Evolutionary conservation across 2,329 filamentous ascomycete species (phyloP).

Genomic region (Cladosporium sp.): DNA sequence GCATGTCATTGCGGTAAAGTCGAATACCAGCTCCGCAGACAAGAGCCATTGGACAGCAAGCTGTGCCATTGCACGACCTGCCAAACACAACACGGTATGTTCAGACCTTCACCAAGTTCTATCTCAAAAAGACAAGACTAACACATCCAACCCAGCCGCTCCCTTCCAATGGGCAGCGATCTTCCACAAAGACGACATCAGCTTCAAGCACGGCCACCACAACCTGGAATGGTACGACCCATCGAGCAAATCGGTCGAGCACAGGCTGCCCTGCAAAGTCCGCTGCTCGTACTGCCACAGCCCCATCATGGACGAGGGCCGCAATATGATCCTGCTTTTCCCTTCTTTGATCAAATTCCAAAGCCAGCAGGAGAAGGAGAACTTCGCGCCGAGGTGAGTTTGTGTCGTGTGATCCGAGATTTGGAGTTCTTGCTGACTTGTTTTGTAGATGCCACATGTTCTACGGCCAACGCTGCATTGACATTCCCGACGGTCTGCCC

Average conservation of each 20-base stretch:
- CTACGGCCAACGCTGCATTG: constrained; percentile 68
- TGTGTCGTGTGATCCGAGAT: no score
- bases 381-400: constrained; percentile 60
- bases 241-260: constrained; percentile 54
- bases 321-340: constrained; percentile 79
- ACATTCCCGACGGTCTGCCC: constrained; percentile 70
- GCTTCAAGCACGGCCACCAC: constrained; percentile 61
- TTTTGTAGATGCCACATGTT: constrained; percentile 68
- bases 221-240: constrained; percentile 63
- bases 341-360: constrained; percentile 67
- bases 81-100: constrained; percentile 68
- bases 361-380: constrained; percentile 52
- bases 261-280: constrained; percentile 76
- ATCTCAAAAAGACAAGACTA: no score
- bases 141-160: constrained; percentile 51
- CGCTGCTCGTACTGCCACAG: constrained; percentile 70
- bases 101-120: no score
- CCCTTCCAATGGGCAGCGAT: constrained; percentile 91
- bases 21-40: constrained; percentile 63
- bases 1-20: constrained; percentile 74
- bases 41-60: constrained; percentile 69
- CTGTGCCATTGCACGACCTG: constrained; percentile 82
- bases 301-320: constrained; percentile 83
- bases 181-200: constrained; percentile 73
- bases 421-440: no score